Conservation (phyloP, 75 land plant species). For the Ceratopteris richardii region DNA sequence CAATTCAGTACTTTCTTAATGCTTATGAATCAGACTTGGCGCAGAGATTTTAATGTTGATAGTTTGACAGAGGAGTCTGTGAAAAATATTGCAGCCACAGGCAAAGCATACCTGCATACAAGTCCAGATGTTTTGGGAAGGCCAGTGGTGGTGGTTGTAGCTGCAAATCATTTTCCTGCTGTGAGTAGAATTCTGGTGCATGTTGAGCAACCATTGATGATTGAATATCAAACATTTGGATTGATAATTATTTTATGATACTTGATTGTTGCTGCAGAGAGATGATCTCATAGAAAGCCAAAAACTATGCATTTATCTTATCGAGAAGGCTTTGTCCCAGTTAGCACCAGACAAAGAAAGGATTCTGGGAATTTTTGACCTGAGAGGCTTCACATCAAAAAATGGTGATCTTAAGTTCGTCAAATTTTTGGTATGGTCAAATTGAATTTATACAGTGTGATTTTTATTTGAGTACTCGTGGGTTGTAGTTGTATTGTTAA, state of each 20-base stretch:
- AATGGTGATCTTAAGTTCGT: constrained; percentile 73
- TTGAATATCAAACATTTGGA: too few relatives aligned
- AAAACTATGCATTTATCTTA: constrained; percentile 73
- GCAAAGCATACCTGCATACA: constrained; percentile 84
- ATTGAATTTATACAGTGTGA: neutral
- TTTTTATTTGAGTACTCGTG: neutral
- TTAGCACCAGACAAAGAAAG: constrained; percentile 70
- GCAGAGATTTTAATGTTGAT: constrained; percentile 84
- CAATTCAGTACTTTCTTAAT: constrained; percentile 8
- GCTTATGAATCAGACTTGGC: constrained; percentile 56
- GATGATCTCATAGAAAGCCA: constrained; percentile 54
- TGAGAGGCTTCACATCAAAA: constrained; percentile 62
- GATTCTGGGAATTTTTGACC: constrained; percentile 84
- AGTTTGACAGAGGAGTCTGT: constrained; percentile 58
- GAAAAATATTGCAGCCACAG: constrained; percentile 45
- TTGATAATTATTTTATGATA: too few relatives aligned
- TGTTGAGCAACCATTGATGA: too few relatives aligned
- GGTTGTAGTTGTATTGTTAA: neutral
- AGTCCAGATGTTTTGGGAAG: constrained; percentile 60
- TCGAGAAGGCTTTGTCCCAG: constrained; percentile 72
- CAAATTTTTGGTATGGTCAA: constrained; percentile 78
- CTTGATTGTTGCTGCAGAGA: constrained; percentile 34
- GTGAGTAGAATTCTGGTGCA: constrained; percentile 50
- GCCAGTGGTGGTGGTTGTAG: constrained; percentile 93
- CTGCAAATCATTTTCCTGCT: constrained; percentile 81